Conservation (phyloP, 1,139 yeast genomes). For the Ogataea hybrid region DNA sequence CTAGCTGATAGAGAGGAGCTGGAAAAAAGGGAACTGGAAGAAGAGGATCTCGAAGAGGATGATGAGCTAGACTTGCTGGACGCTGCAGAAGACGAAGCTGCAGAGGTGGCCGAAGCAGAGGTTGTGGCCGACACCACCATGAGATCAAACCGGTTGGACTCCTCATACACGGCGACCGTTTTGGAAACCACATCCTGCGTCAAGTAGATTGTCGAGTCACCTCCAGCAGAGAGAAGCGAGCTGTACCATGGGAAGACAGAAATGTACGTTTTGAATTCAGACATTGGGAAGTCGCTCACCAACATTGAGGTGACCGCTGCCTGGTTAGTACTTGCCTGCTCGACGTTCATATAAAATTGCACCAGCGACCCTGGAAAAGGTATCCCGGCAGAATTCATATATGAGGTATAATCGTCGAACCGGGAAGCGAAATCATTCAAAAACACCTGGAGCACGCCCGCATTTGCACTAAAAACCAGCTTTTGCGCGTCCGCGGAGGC, state of each 20-base stretch:
- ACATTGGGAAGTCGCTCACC: conserved; percentile 39
- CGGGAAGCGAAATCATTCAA: too few relatives aligned
- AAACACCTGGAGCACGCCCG: too few relatives aligned
- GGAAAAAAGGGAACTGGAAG: too few relatives aligned
- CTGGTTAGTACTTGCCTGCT: conserved; percentile 24
- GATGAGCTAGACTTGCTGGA: background rate
- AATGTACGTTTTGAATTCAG: conserved; percentile 39
- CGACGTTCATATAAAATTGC: conserved; percentile 29
- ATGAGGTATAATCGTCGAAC: too few relatives aligned
- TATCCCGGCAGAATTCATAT: conserved; percentile 32
- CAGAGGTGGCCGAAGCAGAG: background rate
- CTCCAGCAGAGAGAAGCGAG: conserved; percentile 34
- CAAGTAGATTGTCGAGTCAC: conserved; percentile 34
- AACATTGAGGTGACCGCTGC: conserved; percentile 32
- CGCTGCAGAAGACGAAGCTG: background rate
- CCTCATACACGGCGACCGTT: conserved; percentile 9
- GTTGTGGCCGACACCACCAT: too few relatives aligned
- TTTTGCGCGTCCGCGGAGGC: too few relatives aligned
- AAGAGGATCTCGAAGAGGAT: conserved; percentile 2
- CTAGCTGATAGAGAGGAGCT: background rate
- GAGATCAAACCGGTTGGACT: conserved; percentile 1
- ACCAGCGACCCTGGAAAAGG: conserved; percentile 34
- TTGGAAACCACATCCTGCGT: conserved; percentile 36
- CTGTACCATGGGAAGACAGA: conserved; percentile 44
- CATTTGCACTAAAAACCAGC: too few relatives aligned